phyloP scores from a whole-genome alignment of 345 rosid genomes.

The Cardamine resedifolia region DNA sequence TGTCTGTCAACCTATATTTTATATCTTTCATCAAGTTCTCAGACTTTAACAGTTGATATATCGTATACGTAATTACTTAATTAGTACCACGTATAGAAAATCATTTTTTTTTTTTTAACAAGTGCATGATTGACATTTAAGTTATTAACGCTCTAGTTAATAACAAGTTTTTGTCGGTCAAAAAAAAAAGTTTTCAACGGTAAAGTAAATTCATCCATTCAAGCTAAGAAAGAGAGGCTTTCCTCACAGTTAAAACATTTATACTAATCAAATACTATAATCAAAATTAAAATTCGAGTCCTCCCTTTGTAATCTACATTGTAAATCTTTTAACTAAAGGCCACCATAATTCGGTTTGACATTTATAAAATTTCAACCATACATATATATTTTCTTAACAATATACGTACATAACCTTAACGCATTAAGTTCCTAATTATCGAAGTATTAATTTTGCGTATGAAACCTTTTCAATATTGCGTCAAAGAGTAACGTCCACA shows the following conservation, averaged over 20 bases:
- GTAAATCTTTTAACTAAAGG: background rate
- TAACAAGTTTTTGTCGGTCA: no score
- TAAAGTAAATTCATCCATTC: no score
- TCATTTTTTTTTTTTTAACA: background rate
- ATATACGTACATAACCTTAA: background rate
- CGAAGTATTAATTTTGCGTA: background rate
- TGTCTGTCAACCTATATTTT: background rate
- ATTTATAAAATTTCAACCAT: background rate
- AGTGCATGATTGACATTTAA: background rate
- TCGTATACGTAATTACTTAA: background rate
- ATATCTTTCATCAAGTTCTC: background rate
- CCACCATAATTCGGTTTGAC: background rate
- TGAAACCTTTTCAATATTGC: background rate
- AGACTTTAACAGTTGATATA: background rate
- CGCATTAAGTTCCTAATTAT: background rate
- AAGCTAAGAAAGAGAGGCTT: no score
- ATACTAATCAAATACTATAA: no score
- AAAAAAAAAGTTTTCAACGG: no score
- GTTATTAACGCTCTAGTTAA: background rate
- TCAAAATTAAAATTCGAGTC: background rate
- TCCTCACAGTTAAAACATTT: background rate
- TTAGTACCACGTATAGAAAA: background rate
- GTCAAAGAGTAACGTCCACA: conserved; percentile 4
- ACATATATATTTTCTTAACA: no score
- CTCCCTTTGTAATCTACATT: no score